phyloP scores from a whole-genome alignment of 2,329 filamentous ascomycete species.

The Epichloe aotearoae region DNA sequence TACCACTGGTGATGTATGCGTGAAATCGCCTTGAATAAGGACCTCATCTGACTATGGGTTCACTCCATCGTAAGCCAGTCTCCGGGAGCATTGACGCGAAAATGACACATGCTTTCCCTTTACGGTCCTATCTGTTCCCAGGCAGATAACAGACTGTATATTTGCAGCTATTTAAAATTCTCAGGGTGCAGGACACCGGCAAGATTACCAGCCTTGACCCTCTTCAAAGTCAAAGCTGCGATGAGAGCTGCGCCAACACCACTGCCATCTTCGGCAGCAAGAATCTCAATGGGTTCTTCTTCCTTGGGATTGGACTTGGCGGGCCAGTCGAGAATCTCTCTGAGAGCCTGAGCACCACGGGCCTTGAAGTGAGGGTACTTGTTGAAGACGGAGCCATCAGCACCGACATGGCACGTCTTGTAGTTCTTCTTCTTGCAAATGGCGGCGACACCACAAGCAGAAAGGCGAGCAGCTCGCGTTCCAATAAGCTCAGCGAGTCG shows the following conservation, averaged over 20 bases:
- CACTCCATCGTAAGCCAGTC: not conserved
- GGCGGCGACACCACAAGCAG: slow-evolving; percentile 86
- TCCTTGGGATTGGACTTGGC: slow-evolving; percentile 53
- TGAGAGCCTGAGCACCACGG: slow-evolving; percentile 74
- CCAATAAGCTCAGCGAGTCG: slow-evolving; percentile 88
- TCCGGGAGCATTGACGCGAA: not conserved
- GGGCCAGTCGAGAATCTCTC: slow-evolving; percentile 93
- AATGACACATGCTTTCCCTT: not conserved
- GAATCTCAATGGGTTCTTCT: slow-evolving; percentile 75
- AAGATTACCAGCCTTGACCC: slow-evolving; percentile 48
- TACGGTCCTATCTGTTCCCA: not conserved
- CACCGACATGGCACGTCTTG: slow-evolving; percentile 80
- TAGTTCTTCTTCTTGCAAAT: slow-evolving; percentile 96
- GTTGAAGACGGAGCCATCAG: slow-evolving; percentile 96
- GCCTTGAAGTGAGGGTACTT: slow-evolving; percentile 98
- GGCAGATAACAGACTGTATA: not conserved
- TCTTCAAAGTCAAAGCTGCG: slow-evolving; percentile 57
- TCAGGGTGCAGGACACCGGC: slow-evolving; percentile 52
- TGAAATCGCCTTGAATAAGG: not conserved
- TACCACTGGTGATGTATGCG: not conserved
- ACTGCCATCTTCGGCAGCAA: slow-evolving; percentile 87
- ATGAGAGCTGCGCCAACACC: slow-evolving; percentile 96
- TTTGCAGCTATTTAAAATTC: slow-evolving; percentile 32
- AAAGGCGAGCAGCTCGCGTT: slow-evolving; percentile 83
- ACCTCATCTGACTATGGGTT: not conserved